phyloP scores from a whole-genome alignment of 2,329 filamentous ascomycete genomes.

The Phoma herbarum region DNA sequence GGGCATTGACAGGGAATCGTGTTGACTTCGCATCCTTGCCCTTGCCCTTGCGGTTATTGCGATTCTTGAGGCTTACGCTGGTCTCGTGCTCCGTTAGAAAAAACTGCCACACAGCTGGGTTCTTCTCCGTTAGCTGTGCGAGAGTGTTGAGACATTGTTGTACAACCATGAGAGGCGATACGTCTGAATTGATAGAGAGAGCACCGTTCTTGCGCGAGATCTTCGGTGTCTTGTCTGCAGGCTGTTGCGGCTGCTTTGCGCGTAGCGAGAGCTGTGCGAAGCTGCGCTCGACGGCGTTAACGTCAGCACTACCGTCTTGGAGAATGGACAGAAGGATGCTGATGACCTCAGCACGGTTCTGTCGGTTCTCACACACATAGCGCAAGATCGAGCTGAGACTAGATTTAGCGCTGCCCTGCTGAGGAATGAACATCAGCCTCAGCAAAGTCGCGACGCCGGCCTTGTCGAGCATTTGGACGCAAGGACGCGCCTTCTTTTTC shows the following conservation, averaged over 20 bases:
- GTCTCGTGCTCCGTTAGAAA: constrained; percentile 96
- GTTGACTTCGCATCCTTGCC: constrained; percentile 82
- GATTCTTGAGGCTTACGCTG: constrained; percentile 77
- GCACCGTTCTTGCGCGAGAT: constrained; percentile 77
- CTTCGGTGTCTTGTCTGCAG: constrained; percentile 80
- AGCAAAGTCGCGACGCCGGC: constrained; percentile 93
- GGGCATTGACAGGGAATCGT: constrained; percentile 90
- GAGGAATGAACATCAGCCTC: constrained; percentile 97
- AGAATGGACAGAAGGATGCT: constrained; percentile 91
- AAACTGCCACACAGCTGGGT: constrained; percentile 85
- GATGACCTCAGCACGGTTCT: constrained; percentile 92
- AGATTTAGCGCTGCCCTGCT: constrained; percentile 84
- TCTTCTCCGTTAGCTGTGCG: constrained; percentile 83
- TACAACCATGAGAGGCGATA: constrained; percentile 92
- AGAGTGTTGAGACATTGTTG: constrained; percentile 92
- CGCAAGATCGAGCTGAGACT: constrained; percentile 88
- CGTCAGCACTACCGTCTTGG: constrained; percentile 93
- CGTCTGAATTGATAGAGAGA: constrained; percentile 75
- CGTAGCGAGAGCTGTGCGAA: constrained; percentile 92
- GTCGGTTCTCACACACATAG: constrained; percentile 94
- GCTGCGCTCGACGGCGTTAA: constrained; percentile 92
- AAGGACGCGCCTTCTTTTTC: constrained; percentile 76
- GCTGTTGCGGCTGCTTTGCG: constrained; percentile 75
- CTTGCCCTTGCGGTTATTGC: constrained; percentile 83
- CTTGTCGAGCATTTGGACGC: constrained; percentile 97